Percentiles rank a stretch among this genome's conserved stretches.
These are phyloP conservation scores for Zizania latifolia DNA, from an alignment of 176 grass and related monocot species.

Conservation along the genomic window DNA sequence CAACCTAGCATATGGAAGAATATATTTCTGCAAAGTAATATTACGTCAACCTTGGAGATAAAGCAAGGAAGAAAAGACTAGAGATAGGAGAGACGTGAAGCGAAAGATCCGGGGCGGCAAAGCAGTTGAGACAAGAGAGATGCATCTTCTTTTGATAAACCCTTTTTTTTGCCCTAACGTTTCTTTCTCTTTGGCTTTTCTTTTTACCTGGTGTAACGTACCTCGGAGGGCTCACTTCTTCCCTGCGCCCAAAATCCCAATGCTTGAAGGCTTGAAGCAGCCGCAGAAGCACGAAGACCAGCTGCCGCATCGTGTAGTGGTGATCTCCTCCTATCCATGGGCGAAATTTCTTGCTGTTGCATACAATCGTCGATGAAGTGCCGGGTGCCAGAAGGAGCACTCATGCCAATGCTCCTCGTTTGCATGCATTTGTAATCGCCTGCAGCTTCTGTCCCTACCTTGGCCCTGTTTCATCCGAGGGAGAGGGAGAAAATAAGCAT, in stretches of 20 bases:
- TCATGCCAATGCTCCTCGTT: slow-evolving; percentile 38
- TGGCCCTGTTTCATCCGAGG: slow-evolving; percentile 49
- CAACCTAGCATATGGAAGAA: neutral
- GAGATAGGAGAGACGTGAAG: slow-evolving; percentile 32
- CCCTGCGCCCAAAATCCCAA: slow-evolving; percentile 49
- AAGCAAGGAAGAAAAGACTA: slow-evolving; percentile 33
- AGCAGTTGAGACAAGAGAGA: slow-evolving; percentile 55
- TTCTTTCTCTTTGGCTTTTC: slow-evolving; percentile 30
- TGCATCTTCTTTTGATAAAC: slow-evolving; percentile 47
- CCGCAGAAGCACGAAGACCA: slow-evolving; percentile 1
- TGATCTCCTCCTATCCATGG: slow-evolving; percentile 44
- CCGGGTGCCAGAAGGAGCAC: slow-evolving; percentile 35
- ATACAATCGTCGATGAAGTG: slow-evolving; percentile 70
- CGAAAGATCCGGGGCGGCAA: slow-evolving; percentile 35
- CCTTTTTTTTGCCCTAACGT: slow-evolving; percentile 3
- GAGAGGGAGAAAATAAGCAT: neutral
- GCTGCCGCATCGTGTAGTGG: slow-evolving; percentile 36
- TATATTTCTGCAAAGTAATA: neutral
- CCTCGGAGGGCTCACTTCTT: slow-evolving; percentile 58
- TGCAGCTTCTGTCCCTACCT: slow-evolving; percentile 43
- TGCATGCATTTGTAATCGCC: slow-evolving; percentile 44
- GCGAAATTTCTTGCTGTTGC: slow-evolving; percentile 44
- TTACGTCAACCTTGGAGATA: neutral
- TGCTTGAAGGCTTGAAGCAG: slow-evolving; percentile 45
- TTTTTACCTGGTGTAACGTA: slow-evolving; percentile 51